Percentiles rank a stretch among this genome's conserved stretches.
Conservation (phyloP, 495 filamentous ascomycete genomes). For the Penicillium waksmanii region DNA sequence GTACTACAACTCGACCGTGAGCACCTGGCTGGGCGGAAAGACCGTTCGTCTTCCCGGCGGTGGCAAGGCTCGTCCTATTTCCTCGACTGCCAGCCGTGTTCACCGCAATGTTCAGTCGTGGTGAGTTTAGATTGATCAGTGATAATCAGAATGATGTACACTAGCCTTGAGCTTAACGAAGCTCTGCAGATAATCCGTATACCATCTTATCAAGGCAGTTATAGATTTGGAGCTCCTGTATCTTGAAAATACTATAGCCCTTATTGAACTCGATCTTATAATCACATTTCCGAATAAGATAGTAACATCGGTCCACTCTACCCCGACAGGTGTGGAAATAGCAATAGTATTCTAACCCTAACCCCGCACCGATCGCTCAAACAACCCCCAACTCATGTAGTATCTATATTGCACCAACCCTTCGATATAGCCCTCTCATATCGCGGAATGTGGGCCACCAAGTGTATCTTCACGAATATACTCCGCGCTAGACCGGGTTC, state of each 20-base stretch:
- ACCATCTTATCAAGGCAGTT: too few relatives aligned
- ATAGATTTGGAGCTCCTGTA: too few relatives aligned
- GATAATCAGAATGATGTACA: not conserved
- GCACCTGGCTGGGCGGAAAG: slow-evolving; percentile 19
- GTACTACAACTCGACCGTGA: slow-evolving; percentile 18
- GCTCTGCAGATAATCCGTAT: too few relatives aligned
- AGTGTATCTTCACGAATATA: not conserved
- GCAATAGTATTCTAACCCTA: too few relatives aligned
- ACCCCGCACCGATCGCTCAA: not conserved
- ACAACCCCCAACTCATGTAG: not conserved
- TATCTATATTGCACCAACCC: too few relatives aligned
- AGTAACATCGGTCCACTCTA: too few relatives aligned
- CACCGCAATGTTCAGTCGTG: not conserved
- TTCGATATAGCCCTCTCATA: not conserved
- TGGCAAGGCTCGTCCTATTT: slow-evolving; percentile 25
- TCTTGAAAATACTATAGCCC: too few relatives aligned
- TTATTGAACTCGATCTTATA: too few relatives aligned
- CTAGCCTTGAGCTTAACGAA: too few relatives aligned
- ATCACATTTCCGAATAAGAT: too few relatives aligned
- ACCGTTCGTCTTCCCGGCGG: slow-evolving; percentile 16
- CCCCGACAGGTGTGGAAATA: too few relatives aligned
- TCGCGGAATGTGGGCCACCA: slow-evolving; percentile 8
- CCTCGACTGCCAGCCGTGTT: slow-evolving; percentile 3
- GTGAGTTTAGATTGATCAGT: not conserved
- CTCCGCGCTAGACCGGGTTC: slow-evolving; percentile 16